Base-by-base conservation (phyloP, 352 stramenopile genomes). In the Pythium dissimile region DNA sequence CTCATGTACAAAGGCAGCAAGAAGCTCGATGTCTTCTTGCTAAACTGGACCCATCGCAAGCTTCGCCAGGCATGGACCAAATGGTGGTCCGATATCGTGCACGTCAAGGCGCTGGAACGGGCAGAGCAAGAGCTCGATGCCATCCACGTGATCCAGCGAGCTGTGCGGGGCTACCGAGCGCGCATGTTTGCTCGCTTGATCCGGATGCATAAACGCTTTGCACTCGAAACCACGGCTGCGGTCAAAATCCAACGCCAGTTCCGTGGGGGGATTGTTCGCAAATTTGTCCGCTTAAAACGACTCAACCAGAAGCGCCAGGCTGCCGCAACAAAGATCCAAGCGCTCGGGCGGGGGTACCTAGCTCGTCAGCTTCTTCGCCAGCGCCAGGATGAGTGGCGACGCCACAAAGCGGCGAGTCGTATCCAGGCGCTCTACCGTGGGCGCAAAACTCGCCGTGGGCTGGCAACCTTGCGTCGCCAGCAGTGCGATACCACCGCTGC, bases 1-100 rank as follows among this genome's bases (percentile, higher is more conserved):
- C 63, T 91, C 18, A 71, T 90, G 34, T 92, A 89, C 69, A 89
- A 89, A 48, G 84, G 84, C 18, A 83, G 72, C 41, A 88, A 89
- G 53, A 86, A 86, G 45, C 73, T 94, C 13, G 80, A 91, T 38
- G 47, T 62, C 7, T 90, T 92, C 43, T 46, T 91, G 21, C 59
- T 72, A 24, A 88, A 89, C 45, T 90, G 79, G 79, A 77, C 73
- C 0, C 75, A 88, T 38, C 79, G 84, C 41, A 84, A 86, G 41
- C 46, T 90, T 15, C 72, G 67, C 0, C 70, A 88, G 41, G 77
- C 75, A 20, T 93, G 81, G 84, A 77, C 69, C 20, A 84, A 77
- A 20, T 93, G 84, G 84, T 84, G 64, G 59, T 73, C 66, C 0
- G 67, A 85, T 35, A 60, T 91, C n/a, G 69, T 60, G 11, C 63